Evolutionary conservation across 345 rosid species (phyloP), one percentile per base, ranked within the genome.

Genomic region (Eucalyptus albens): DNA sequence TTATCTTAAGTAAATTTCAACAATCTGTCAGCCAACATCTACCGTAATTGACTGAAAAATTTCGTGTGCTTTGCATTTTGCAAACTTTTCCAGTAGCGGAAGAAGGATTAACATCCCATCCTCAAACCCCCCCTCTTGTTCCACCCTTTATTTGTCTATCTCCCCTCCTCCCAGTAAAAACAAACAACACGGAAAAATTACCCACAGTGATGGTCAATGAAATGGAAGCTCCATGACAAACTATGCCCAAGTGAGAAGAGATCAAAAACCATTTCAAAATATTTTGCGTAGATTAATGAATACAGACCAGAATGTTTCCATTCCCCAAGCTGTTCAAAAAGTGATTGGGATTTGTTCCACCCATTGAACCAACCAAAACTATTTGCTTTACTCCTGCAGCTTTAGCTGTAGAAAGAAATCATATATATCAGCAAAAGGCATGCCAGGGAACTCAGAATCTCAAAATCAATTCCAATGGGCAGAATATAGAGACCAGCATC

Each of bases 301-400:
- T 50, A 89, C 96, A 65, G 67, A 98, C 99, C 97, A 98, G 90
- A 94, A 98, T 98, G 89, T 98, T 97, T 87, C 98, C 99, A 88
- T 96, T 96, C 87, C 96, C 99, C 91, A 98, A 92, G 88, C 96
- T 96, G 96, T 98, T 98, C 91, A 98, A 87, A 40, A 96, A 97
- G 90, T 98, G 88, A 89, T 95, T 93, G 29, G 62, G 95, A 91
- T 95, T 90, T 60, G 98, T 97, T 92, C 99, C 99, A 81, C 99
- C 99, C 99, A 98, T 98, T 7, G 99, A 97, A 8, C 99, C 99
- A 21, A 98, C 97, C 95, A 98, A 85, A 88, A 98, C 98, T 91
- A 98, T 96, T 88, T 96, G 99, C 95, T 97, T 98, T 85, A 96
- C 98, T 90, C 99, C 99, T 0, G 98, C 97, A 51, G 96, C 97